Percentiles rank a stretch among this genome's conserved stretches.
phyloP scores from a whole-genome alignment of 164 flowering plant species.

The Annona squamosa region DNA sequence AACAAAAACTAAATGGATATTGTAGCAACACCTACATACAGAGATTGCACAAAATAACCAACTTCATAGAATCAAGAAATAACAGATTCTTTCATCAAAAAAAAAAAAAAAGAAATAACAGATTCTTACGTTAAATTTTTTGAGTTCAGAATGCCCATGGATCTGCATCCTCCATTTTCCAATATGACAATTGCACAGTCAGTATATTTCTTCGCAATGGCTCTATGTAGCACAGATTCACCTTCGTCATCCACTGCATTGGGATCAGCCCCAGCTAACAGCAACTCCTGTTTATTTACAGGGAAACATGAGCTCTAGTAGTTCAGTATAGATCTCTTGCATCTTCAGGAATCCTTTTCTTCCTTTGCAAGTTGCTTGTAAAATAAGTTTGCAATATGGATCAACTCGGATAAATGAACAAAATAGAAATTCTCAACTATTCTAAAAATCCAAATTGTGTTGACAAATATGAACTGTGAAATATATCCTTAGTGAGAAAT shows the following conservation, averaged over 20 bases:
- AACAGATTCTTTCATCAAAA: conserved; percentile 18
- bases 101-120: no score
- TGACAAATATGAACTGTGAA: no score
- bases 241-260: conserved; percentile 98
- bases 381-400: no score
- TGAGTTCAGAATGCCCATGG: conserved; percentile 72
- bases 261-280: conserved; percentile 95
- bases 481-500: no score
- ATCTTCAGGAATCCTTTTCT: no score
- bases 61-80: not conserved
- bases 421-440: no score
- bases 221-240: conserved; percentile 93
- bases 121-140: conserved; percentile 75
- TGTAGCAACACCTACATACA: not conserved
- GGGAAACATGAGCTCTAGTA: no score
- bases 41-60: not conserved
- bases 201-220: conserved; percentile 80
- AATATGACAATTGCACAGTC: conserved; percentile 88
- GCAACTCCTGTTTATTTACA: conserved; percentile 53
- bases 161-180: conserved; percentile 92
- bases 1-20: not conserved
- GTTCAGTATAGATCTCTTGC: no score
- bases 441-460: no score
- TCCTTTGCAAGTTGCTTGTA: no score
- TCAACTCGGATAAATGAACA: no score